A percentile compares a stretch with the other conserved stretches of the same genome.
phyloP scores from a whole-genome alignment of 495 filamentous ascomycete genomes.

The Aspergillus cristatus region DNA sequence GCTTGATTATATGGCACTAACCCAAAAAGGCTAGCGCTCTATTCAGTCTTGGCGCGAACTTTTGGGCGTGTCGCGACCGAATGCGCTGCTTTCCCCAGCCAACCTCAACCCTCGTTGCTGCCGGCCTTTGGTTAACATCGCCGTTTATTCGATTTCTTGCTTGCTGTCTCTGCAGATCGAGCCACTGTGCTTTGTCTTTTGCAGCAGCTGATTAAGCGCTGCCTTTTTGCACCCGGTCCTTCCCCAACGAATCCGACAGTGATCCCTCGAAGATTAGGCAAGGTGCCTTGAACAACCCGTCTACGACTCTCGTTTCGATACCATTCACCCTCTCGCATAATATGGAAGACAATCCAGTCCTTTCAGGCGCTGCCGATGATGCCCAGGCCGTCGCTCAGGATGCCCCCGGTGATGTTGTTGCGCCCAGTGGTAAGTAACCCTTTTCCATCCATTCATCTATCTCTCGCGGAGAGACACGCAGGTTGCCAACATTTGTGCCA shows the following conservation, averaged over 20 bases:
- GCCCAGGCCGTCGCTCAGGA: constrained; percentile 19
- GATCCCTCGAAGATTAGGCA: constrained; percentile 11
- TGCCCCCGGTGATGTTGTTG: constrained; percentile 17
- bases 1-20: background rate
- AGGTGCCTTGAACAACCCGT: constrained; percentile 26
- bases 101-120: constrained; percentile 1
- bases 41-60: constrained; percentile 11
- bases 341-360: constrained; percentile 30
- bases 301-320: constrained; percentile 25
- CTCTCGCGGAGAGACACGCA: constrained; percentile 2
- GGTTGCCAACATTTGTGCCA: constrained; percentile 14
- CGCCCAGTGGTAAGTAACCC: constrained; percentile 21
- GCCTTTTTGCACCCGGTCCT: constrained; percentile 10
- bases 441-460: constrained; percentile 1
- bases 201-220: constrained; percentile 2
- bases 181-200: constrained; percentile 4
- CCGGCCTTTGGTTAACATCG: background rate
- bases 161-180: constrained; percentile 2
- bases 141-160: constrained; percentile 1
- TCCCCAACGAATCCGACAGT: background rate
- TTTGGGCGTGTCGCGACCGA: constrained; percentile 14
- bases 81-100: constrained; percentile 6
- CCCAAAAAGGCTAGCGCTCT: constrained; percentile 5
- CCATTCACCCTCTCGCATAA: constrained; percentile 12
- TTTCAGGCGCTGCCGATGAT: constrained; percentile 23